These are phyloP conservation scores for Chaetomium strumarium DNA, from an alignment of 2,329 filamentous ascomycete genomes.

Conservation along the genomic window DNA sequence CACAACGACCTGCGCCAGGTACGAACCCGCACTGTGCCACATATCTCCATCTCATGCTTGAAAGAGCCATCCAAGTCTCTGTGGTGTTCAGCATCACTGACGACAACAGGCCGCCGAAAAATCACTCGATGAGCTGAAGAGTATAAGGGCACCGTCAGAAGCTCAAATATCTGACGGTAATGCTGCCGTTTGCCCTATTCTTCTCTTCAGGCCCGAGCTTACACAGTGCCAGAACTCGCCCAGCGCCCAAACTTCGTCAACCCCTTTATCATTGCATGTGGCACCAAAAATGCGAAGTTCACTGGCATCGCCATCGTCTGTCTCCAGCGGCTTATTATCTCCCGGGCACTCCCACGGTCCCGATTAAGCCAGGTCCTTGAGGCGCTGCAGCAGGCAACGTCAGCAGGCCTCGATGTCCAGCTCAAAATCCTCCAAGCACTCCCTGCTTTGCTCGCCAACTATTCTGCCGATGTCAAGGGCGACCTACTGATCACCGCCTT, in stretches of 20 bases:
- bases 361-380: constrained; percentile 82
- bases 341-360: constrained; percentile 69
- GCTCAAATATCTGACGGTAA: constrained; percentile 65
- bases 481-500: constrained; percentile 75
- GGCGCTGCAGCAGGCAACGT: constrained; percentile 79
- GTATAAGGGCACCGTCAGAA: constrained; percentile 67
- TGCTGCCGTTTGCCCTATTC: constrained; percentile 11
- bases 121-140: constrained; percentile 82
- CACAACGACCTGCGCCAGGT: constrained; percentile 83
- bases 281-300: constrained; percentile 84
- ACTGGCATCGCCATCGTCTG: constrained; percentile 82
- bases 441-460: constrained; percentile 85
- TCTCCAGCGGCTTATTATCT: constrained; percentile 80
- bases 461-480: constrained; percentile 72
- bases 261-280: constrained; percentile 89
- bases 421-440: constrained; percentile 92
- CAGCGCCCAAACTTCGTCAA: constrained; percentile 79
- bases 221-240: constrained; percentile 60
- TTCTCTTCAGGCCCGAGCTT: constrained; percentile 22
- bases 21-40: constrained; percentile 28
- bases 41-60: background rate
- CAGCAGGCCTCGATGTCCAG: constrained; percentile 78
- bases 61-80: background rate
- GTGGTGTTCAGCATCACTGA: background rate
- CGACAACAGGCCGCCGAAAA: constrained; percentile 74